These are phyloP conservation scores for Agroathelia rolfsii DNA, from an alignment of 1,284 basidiomycete species.

Conservation along the genomic window DNA sequence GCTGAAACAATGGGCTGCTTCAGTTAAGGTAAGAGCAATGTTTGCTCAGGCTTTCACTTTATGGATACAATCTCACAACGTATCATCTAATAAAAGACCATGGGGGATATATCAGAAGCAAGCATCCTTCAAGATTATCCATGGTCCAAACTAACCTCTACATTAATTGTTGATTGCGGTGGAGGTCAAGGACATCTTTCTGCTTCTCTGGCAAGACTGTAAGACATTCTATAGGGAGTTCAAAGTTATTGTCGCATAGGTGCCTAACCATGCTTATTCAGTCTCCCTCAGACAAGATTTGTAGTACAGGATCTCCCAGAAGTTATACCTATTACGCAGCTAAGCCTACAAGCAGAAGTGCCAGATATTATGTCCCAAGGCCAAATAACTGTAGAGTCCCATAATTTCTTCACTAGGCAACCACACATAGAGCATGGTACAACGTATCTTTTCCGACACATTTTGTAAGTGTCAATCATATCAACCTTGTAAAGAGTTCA, in stretches of 20 bases:
- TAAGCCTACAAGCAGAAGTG: conserved; percentile 5
- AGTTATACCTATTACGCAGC: conserved; percentile 7
- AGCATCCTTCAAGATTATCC: conserved; percentile 12
- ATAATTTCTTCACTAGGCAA: conserved; percentile 12
- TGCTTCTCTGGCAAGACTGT: conserved; percentile 11
- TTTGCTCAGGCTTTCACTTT: background rate
- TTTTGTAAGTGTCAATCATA: conserved; percentile 9
- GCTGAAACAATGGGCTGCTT: conserved; percentile 8
- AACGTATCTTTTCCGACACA: conserved; percentile 12
- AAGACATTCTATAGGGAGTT: background rate
- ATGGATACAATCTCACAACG: too few species aligned
- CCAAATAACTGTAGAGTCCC: conserved; percentile 7
- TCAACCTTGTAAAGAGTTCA: background rate
- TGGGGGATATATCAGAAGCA: conserved; percentile 10
- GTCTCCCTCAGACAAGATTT: conserved; percentile 10
- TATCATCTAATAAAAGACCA: conserved; percentile 4
- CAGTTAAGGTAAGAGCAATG: conserved; percentile 8
- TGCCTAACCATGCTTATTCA: background rate
- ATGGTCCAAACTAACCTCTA: conserved; percentile 8
- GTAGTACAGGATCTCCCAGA: conserved; percentile 11
- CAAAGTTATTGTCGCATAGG: background rate
- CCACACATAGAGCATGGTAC: conserved; percentile 7
- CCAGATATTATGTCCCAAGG: conserved; percentile 2
- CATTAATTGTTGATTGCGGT: conserved; percentile 12
- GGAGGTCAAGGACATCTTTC: conserved; percentile 14